Percentiles rank a stretch among this genome's conserved stretches.
phyloP scores from a whole-genome alignment of 352 stramenopile species.

The Phytophthora agathidicida region DNA sequence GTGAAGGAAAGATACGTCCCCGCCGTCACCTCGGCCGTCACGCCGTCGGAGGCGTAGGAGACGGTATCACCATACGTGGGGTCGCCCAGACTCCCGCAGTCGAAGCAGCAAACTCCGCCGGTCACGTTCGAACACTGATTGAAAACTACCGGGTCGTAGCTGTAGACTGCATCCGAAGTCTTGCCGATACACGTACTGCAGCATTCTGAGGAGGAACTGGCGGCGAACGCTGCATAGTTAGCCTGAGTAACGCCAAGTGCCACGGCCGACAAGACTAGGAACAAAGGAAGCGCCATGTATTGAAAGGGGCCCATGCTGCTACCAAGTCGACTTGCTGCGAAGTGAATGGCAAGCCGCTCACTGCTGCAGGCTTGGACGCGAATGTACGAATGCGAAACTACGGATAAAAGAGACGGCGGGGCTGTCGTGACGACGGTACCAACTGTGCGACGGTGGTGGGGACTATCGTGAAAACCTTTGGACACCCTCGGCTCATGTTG shows the following conservation, averaged over 20 bases:
- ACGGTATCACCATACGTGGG: conserved; percentile 40
- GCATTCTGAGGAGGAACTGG: conserved; percentile 40
- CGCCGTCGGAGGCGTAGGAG: conserved; percentile 48
- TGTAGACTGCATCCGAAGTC: conserved; percentile 55
- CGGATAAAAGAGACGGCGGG: conserved; percentile 10
- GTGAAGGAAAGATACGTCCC: conserved; percentile 62
- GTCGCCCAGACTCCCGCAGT: conserved; percentile 57
- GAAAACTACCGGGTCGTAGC: conserved; percentile 72
- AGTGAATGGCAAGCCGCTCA: neutral
- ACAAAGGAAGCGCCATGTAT: neutral
- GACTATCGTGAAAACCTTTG: conserved; percentile 5
- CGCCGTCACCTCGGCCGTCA: conserved; percentile 54
- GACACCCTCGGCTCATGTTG: neutral
- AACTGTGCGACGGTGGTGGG: neutral
- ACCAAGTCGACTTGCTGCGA: conserved; percentile 3
- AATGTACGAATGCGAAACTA: conserved; percentile 20
- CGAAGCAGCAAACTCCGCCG: conserved; percentile 73
- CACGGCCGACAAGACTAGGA: neutral
- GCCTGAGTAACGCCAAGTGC: neutral
- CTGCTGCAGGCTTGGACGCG: neutral
- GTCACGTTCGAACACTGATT: conserved; percentile 51
- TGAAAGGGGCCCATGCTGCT: neutral
- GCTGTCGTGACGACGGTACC: conserved; percentile 9
- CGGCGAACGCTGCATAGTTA: conserved; percentile 22
- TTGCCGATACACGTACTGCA: conserved; percentile 77